Percentiles rank a stretch among this genome's conserved stretches.
These are phyloP conservation scores for Fusarium cicatricum DNA, from an alignment of 2,329 filamentous ascomycete genomes.

Conservation along the genomic window DNA sequence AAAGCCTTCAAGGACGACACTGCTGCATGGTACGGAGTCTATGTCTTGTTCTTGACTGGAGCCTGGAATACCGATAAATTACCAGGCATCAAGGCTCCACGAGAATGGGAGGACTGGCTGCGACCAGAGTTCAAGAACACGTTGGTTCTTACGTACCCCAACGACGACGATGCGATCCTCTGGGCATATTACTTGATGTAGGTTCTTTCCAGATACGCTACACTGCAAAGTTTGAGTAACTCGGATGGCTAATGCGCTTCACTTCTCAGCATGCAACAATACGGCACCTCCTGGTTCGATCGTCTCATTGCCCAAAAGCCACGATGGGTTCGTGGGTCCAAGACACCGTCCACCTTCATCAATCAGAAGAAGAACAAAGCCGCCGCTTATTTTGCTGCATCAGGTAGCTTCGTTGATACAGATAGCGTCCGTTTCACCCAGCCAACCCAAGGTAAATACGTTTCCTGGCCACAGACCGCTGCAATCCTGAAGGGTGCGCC, in stretches of 20 bases:
- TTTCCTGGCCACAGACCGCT: constrained; percentile 58
- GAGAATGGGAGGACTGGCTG: constrained; percentile 53
- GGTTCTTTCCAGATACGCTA: constrained; percentile 18
- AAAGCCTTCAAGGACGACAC: constrained; percentile 47
- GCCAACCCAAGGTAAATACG: constrained; percentile 52
- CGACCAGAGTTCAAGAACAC: constrained; percentile 62
- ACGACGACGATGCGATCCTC: constrained; percentile 65
- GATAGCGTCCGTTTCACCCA: constrained; percentile 38
- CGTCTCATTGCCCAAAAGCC: constrained; percentile 57
- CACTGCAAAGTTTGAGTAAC: background rate
- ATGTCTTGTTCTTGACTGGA: constrained; percentile 50
- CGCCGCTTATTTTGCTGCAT: constrained; percentile 48
- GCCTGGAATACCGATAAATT: constrained; percentile 44
- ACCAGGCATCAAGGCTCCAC: constrained; percentile 42
- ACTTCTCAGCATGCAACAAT: constrained; percentile 45
- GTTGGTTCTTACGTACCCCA: constrained; percentile 63
- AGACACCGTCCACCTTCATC: constrained; percentile 51
- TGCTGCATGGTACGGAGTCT: constrained; percentile 52
- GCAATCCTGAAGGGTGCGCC: constrained; percentile 59
- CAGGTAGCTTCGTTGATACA: constrained; percentile 23
- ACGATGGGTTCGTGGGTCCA: constrained; percentile 61
- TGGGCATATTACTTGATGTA: constrained; percentile 60
- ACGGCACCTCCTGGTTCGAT: constrained; percentile 58
- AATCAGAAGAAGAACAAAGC: constrained; percentile 38
- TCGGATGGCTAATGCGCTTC: background rate